Percentiles rank a stretch among this genome's conserved stretches.
Evolutionary conservation across 2,329 filamentous ascomycete genomes (phyloP).

Genomic region (Pseudopyrenochaeta lycopersici): DNA sequence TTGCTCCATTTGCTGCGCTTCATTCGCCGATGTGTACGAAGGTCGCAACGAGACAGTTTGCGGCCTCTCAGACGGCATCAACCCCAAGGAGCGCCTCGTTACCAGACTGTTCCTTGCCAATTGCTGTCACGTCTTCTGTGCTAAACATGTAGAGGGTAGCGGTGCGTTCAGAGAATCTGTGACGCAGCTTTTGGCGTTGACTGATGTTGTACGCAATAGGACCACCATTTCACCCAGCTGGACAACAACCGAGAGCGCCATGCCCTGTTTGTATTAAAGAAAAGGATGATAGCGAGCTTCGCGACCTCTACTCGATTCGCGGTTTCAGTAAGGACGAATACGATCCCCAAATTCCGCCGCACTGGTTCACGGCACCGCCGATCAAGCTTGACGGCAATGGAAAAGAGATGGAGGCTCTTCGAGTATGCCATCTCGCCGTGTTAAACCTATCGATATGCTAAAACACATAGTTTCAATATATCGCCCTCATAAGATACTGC

Average conservation of each 20-base stretch:
- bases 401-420: constrained; percentile 53
- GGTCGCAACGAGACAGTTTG: constrained; percentile 46
- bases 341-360: constrained; percentile 53
- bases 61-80: constrained; percentile 49
- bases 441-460: no score
- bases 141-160: constrained; percentile 58
- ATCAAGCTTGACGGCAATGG: constrained; percentile 48
- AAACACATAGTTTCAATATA: constrained; percentile 64
- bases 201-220: constrained; percentile 39
- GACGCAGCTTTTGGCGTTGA: background rate
- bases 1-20: constrained; percentile 58
- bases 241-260: constrained; percentile 50
- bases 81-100: constrained; percentile 49
- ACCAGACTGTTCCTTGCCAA: constrained; percentile 58
- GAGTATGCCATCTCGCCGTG: no score
- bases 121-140: constrained; percentile 61
- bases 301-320: constrained; percentile 56
- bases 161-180: constrained; percentile 45
- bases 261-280: constrained; percentile 57
- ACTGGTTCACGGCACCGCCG: constrained; percentile 57
- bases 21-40: constrained; percentile 56
- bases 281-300: constrained; percentile 43
- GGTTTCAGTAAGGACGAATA: constrained; percentile 54
- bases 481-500: constrained; percentile 38
- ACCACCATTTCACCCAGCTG: constrained; percentile 56